Evolutionary conservation across 2,329 filamentous ascomycete species (phyloP).

Genomic region (Neocucurbitaria cava): DNA sequence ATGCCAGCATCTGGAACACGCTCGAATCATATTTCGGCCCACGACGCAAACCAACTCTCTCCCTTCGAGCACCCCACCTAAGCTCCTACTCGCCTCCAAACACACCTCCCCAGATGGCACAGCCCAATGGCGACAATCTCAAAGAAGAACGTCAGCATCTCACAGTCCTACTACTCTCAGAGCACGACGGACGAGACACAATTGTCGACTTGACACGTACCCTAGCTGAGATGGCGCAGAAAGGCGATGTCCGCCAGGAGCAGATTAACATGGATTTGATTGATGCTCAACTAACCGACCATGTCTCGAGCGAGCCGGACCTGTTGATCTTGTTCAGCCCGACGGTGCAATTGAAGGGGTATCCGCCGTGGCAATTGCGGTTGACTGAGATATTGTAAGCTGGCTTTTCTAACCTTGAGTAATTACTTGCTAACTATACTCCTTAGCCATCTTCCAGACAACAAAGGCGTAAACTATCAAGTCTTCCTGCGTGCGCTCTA

Average conservation of each 20-base stretch:
- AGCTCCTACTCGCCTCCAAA: conserved; percentile 62
- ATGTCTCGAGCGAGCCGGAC: conserved; percentile 87
- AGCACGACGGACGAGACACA: conserved; percentile 88
- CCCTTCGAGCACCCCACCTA: conserved; percentile 74
- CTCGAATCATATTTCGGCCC: conserved; percentile 87
- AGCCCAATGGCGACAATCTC: conserved; percentile 47
- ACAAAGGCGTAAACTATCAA: conserved; percentile 88
- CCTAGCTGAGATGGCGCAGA: conserved; percentile 92
- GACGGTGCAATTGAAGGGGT: conserved; percentile 82
- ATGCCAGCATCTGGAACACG: conserved; percentile 79
- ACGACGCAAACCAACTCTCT: conserved; percentile 69
- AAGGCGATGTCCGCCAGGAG: conserved; percentile 77
- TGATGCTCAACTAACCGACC: conserved; percentile 81
- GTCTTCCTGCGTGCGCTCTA: conserved; percentile 86
- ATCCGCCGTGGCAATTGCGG: conserved; percentile 95
- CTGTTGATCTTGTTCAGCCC: conserved; percentile 87
- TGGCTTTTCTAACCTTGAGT: background rate
- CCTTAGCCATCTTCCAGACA: conserved; percentile 65
- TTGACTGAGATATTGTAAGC: conserved; percentile 88
- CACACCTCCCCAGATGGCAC: conserved; percentile 47
- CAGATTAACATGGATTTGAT: conserved; percentile 89
- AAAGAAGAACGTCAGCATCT: conserved; percentile 52
- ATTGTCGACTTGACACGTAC: conserved; percentile 96
- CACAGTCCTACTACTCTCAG: conserved; percentile 79
- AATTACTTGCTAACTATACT: conserved; percentile 12